Base-by-base conservation (phyloP, 2,329 filamentous ascomycete species). In the Arthroderma sp. region DNA sequence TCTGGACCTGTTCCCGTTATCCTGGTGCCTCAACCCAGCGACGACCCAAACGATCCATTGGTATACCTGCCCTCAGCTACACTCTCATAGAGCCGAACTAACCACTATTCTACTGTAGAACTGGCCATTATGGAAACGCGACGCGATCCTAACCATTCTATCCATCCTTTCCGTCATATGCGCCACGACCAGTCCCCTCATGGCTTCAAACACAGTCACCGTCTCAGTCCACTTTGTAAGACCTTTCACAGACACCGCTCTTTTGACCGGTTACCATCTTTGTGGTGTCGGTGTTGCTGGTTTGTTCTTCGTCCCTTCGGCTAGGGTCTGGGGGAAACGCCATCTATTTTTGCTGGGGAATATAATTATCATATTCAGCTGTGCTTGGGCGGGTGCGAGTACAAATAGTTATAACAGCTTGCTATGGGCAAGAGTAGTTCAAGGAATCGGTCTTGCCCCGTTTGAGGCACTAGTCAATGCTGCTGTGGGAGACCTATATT, bases 391-490 rank as follows among this genome's bases (percentile, higher is more conserved):
- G 29, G 85, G 85, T 29, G 77, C 73, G 0, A 78, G 76, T 32
- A 73, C 75, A 7, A 71, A 69, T 34, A 78, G 78, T 60, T 91
- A 93, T 61, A 69, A 66, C 10, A 85, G 78, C 56, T 69, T 95
- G 48, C 59, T 91, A 4, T 85, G 79, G 65, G 82, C 89, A 8
- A 74, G 89, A 8, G 75, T 94, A 42, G 76, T 94, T 46, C 89
- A 95, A 62, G 89, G 89, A 15, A 74, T 95, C 37, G 87, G 83
- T 0, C 73, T 87, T 11, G 87, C 87, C 6, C 88, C 89, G 0
- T 95, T 91, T 52, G 89, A 96, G 64, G 84, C 85, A 1, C 68
- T 95, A 27, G 81, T 95, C 47, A 94, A 94, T 62, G 85, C 85
- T 0, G 81, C 79, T 40, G 84, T 95, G 5, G 89, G 87, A 36